Evolutionary conservation across 2,329 filamentous ascomycete species (phyloP), one percentile per base, ranked within the genome.

Genomic region (Claviceps pazoutovae): DNA sequence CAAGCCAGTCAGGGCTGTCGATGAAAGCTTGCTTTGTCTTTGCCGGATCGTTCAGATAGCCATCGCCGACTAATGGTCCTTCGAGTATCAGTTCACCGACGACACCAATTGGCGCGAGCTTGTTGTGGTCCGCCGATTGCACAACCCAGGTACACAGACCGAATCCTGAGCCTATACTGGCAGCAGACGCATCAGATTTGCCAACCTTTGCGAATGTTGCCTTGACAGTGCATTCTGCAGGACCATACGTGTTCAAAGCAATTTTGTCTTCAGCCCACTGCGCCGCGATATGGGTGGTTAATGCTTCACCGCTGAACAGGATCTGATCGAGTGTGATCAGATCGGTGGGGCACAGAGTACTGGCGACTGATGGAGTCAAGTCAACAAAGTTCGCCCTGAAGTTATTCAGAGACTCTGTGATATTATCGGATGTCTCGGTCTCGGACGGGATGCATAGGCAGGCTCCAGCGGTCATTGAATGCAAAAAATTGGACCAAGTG

Each of bases 21-120:
- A 79, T 53, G 21, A 61, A 79, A 0, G 66, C 63, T 19, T 66
- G 67, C 2, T 62, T 59, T 0, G 75, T 79, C 55, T 73, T 73
- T 16, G 61, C 60, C 0, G 63, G 58, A 17, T 75, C 68, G 43
- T 73, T 68, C 14, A 76, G 61, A 53, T 80, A 79, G 9, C 72
- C 74, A 21, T 68, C 61, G 11, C 69, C 74, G 14, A 80, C 61
- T 4, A 69, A 65, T 2, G 73, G 71, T 0, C 71, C 71, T 49
- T 68, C 67, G 23, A 73, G 54, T 2, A 68, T 45, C 5, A 71
- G 53, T 51, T 71, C 69, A 5, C 68, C 69, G 5, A 62, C 55
- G 2, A 56, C 56, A 1, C 65, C 68, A 2, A 65, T 54, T 1
- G 63, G 64, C 0, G 60, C 41, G 2, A 69, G 59, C 19, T 41